phyloP scores from a whole-genome alignment of 352 stramenopile genomes.

The Pelagophyceae sp. region DNA sequence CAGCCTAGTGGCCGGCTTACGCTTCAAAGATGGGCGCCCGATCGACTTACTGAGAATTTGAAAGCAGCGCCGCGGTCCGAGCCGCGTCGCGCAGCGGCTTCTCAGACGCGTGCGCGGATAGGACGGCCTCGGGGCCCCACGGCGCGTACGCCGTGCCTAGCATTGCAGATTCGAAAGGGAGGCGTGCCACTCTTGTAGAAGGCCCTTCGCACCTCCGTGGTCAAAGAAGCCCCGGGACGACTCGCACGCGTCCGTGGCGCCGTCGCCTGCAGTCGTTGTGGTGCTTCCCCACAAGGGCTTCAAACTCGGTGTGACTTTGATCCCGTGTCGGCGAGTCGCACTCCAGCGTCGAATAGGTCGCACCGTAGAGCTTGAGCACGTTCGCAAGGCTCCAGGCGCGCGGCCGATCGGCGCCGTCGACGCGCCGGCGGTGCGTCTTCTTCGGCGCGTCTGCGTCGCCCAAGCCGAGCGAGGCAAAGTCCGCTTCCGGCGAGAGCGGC shows the following conservation, averaged over 20 bases:
- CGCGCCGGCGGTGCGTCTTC: background rate
- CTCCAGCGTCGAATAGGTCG: no score
- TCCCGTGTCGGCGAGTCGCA: no score
- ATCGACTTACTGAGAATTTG: background rate
- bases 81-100: background rate
- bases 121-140: background rate
- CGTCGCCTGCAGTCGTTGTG: no score
- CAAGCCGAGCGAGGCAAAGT: background rate
- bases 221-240: background rate
- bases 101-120: background rate
- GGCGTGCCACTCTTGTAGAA: no score
- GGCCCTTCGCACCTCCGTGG: background rate
- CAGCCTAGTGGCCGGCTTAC: no score
- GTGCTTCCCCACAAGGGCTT: no score
- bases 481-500: background rate
- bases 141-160: background rate
- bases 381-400: background rate
- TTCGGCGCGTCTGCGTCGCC: background rate
- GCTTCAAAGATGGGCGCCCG: background rate
- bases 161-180: no score
- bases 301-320: no score
- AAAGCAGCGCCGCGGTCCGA: background rate
- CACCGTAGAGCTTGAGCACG: background rate
- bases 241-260: background rate
- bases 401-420: background rate